Base-by-base conservation (phyloP, 2,329 filamentous ascomycete species). In the Aspergillaceae sp. region DNA sequence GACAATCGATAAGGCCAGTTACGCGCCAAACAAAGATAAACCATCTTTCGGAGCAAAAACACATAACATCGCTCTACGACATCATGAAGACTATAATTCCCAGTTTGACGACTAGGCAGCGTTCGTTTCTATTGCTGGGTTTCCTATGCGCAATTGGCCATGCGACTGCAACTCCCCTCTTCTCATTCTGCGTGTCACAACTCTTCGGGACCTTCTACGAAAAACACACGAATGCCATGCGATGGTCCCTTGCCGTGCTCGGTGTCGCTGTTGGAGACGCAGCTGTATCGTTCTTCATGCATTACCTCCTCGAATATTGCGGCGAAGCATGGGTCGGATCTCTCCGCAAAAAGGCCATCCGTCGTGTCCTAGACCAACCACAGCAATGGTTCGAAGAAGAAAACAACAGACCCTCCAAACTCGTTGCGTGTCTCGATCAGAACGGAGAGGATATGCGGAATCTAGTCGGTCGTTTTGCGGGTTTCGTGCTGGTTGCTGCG, bases 401-500 rank as follows among this genome's bases (percentile, higher is more conserved):
- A 2, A 72, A 74, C 32, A 86, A 92, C 62, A 79, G 76, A 0
- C 70, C 84, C 0, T 72, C 74, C 1, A 73, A 75, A 2, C 74
- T 97, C 37, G 80, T 76, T 1, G 82, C 87, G 49, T 84, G 78
- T 40, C 75, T 97, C 0, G 87, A 94, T 57, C 78, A 84, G 10
- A 86, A 87, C 56, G 86, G 84, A 0, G 89, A 97, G 61, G 88
- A 95, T 60, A 90, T 92, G 79, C 79, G 86, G 6, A 89, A 87
- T 55, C 70, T 97, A 0, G 74, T 94, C 0, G 85, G 86, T 2
- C 79, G 85, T 1, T 94, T 95, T 58, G 74, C 83, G 0, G 84
- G 85, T 1, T 79, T 85, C 44, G 65, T 84, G 1, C 73, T 90
- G 9, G 78, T 84, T 7, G 82, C 86, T 3, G 60, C 73, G 0